Evolutionary conservation across 495 filamentous ascomycete genomes (phyloP).

Genomic region (Neurospora intermedia): DNA sequence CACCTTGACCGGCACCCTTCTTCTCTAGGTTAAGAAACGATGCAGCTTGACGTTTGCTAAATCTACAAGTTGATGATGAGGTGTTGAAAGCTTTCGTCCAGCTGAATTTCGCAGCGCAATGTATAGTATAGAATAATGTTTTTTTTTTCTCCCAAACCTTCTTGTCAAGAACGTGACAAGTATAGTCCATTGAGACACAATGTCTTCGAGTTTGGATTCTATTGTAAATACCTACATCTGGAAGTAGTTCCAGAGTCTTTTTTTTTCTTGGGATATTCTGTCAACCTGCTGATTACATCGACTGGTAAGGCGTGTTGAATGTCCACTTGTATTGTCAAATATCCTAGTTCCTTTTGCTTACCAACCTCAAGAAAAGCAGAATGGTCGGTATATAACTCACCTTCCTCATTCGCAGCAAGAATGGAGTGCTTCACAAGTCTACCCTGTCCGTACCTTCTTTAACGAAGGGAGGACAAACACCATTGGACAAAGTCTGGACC

Average conservation of each 20-base stretch:
- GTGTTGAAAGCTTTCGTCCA: not conserved
- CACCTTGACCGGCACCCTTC: slow-evolving; percentile 52
- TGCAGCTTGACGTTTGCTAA: not conserved
- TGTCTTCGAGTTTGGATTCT: not conserved
- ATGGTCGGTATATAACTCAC: not conserved
- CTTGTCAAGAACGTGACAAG: not conserved
- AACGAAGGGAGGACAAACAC: not conserved
- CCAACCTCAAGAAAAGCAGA: not conserved
- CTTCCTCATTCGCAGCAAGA: not conserved
- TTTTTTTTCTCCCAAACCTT: not conserved
- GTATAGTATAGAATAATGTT: not conserved
- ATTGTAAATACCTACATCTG: not conserved
- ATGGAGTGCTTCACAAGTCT: not conserved
- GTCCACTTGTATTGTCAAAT: not conserved
- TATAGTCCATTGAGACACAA: not conserved
- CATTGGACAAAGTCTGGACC: not conserved
- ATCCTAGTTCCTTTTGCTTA: not conserved
- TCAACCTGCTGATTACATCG: not conserved
- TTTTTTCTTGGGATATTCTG: not conserved
- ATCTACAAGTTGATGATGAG: not conserved
- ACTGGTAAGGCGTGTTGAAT: not conserved
- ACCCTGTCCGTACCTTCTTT: not conserved
- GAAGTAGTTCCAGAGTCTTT: not conserved
- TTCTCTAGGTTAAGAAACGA: slow-evolving; percentile 36
- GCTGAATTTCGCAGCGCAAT: not conserved